Base-by-base conservation (phyloP, 352 stramenopile species). In the Globisporangium megalacanthum region DNA sequence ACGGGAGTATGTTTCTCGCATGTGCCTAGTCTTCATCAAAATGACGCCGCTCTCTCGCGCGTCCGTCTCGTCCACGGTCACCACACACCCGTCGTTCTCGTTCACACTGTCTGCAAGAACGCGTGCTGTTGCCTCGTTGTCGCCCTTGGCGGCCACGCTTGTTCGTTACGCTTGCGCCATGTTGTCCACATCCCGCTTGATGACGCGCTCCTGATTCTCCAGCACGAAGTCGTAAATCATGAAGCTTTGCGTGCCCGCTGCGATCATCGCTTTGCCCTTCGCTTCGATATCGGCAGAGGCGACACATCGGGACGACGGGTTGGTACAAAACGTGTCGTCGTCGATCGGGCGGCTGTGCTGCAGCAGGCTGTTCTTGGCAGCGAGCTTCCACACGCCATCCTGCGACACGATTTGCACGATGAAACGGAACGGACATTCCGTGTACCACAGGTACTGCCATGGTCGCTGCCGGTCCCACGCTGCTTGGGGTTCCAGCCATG, bases 1-100 rank as follows among this genome's bases (percentile, higher is more conserved):
- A n/a, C n/a, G n/a, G n/a, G n/a, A n/a, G n/a, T 52, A 57, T 37
- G 56, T 45, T 2, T 58, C 53, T 0, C 52, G 45, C 64, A 68
- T 68, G n/a, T 50, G 51, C 0, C 3, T 15, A 3, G 10, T 52
- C 4, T 17, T 48, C 36, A 72, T 25, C 15, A 36, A 64, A 14
- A 71, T 60, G 42, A 65, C 52, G 0, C 56, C 64, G 1, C 44
- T 68, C 9, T 68, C 29, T 0, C 54, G 14, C 0, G 35, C 3
- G 0, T 13, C 42, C 7, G 56, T 61, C 31, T 64, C 48, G n/a
- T 60, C 49, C 6, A 71, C 29, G 0, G 52, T 62, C 6, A 47
- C 15, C 15, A 25, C 41, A 19, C 41, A 47, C 13, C 41, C n/a
- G 41, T 47, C 41, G 17, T 47, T 19, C 41, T 47, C 41, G 41